Percentiles rank a stretch among this genome's conserved stretches.
These are phyloP conservation scores for Phytopythium aichiense DNA, from an alignment of 352 stramenopile species.

Conservation along the genomic window DNA sequence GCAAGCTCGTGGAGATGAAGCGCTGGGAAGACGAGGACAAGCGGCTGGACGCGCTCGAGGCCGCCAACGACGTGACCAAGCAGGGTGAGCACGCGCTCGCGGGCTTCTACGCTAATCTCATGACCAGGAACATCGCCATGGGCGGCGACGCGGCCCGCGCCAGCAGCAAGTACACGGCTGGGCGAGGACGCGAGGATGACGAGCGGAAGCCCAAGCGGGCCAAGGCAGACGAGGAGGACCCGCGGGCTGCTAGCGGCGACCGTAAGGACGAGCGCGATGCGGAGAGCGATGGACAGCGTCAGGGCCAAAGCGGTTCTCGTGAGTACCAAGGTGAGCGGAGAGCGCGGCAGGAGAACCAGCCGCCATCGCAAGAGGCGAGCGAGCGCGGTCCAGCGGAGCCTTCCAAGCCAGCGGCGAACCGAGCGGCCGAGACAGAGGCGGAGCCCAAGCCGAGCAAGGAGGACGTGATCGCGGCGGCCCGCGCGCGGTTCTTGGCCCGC, in stretches of 20 bases:
- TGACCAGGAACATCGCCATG: conserved; percentile 92
- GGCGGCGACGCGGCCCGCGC: conserved; percentile 65
- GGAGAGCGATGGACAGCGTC: not conserved
- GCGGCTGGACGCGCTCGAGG: conserved; percentile 58
- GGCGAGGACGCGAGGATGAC: conserved; percentile 16
- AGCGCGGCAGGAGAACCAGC: conserved; percentile 8
- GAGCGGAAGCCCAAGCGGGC: not conserved
- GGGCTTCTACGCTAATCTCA: conserved; percentile 88
- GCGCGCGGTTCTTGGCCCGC: conserved; percentile 79
- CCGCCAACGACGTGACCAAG: conserved; percentile 72
- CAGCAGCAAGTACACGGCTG: conserved; percentile 81
- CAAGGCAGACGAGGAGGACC: not conserved
- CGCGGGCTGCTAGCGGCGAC: not conserved
- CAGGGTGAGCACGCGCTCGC: conserved; percentile 71
- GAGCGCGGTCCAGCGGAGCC: not conserved
- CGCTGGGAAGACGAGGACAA: conserved; percentile 84
- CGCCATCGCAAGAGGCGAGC: conserved; percentile 14
- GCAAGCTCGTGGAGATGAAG: conserved; percentile 87
- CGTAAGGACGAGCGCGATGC: conserved; percentile 3
- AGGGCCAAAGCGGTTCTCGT: not conserved
- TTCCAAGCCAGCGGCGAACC: not conserved
- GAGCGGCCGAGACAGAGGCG: not conserved
- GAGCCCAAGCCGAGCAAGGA: conserved; percentile 47
- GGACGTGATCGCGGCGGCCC: conserved; percentile 72
- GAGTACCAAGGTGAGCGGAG: conserved; percentile 3